Base-by-base conservation (phyloP, 768 basidiomycete genomes). In the Boletus rubropictus region DNA sequence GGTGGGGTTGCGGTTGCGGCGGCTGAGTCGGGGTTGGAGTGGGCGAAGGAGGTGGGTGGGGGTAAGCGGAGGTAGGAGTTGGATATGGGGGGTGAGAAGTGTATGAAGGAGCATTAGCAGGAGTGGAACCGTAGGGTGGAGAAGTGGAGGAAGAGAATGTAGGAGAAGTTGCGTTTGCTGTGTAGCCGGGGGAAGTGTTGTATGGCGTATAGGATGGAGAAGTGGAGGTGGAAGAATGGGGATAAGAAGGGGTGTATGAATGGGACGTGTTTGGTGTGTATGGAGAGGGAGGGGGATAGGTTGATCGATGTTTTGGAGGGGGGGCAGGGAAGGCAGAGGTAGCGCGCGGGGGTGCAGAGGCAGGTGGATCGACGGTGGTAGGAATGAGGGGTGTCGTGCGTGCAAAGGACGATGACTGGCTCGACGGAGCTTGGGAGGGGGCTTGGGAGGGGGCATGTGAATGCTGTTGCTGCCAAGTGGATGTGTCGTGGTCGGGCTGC, bases 21-120 rank as follows among this genome's bases (percentile, higher is more conserved):
- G 52, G 50, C 39, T 63, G 62, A 14, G 63, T 65, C 43, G 62
- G 61, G 14, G 62, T 63, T 41, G 61, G 62, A 6, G 62, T 63
- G 39, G 62, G 62, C 1, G 62, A 63, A n/a, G 61, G 57, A 5
- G 63, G 60, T 1, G 58, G 63, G 9, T 50, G 56, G 18, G 60
- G 61, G 47, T 49, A 63, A 12, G 61, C 63, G 29, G 62, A 63
- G 14, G 63, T 60, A 25, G 60, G 61, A 7, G 62, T 58, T 33
- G 51, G 50, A 33, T 58, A 63, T 25, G 52, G 14, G 21, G 52
- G 51, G 14, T 53, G 57, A 35, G 58, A 45, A 14, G 44, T n/a
- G 28, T 57, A 62, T 18, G 55, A n/a, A 15, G 50, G 10, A 11
- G 37, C 20, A 37, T 47, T 57, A 2, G 60, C 41, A 12, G 57